Evolutionary conservation across 495 filamentous ascomycete species (phyloP).

Genomic region (Aspergillus asperescens): DNA sequence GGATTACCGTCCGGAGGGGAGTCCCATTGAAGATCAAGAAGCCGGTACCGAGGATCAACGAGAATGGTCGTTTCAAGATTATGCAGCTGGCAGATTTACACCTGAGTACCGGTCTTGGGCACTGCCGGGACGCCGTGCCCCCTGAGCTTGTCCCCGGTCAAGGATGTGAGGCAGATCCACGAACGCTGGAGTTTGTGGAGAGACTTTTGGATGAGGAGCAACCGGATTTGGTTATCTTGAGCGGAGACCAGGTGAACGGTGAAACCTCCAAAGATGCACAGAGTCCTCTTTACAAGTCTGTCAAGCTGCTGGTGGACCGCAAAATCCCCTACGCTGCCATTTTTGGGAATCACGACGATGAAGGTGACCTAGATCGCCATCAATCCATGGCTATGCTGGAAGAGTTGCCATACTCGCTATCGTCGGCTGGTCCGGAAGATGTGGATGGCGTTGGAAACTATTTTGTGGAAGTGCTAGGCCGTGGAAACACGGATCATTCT

Average conservation of each 20-base stretch:
- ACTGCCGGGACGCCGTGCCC: conserved; percentile 79
- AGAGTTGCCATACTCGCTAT: conserved; percentile 82
- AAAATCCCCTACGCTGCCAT: conserved; percentile 91
- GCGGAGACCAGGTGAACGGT: conserved; percentile 92
- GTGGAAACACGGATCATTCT: conserved; percentile 71
- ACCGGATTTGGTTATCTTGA: conserved; percentile 84
- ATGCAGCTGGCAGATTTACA: conserved; percentile 92
- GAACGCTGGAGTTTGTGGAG: conserved; percentile 84
- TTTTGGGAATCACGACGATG: conserved; percentile 97
- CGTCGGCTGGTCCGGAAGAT: conserved; percentile 69
- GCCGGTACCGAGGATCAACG: conserved; percentile 67
- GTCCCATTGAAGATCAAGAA: conserved; percentile 52
- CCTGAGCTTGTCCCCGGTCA: conserved; percentile 57
- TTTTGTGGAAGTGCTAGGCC: conserved; percentile 81
- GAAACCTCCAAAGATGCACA: conserved; percentile 90
- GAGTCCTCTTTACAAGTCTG: conserved; percentile 89
- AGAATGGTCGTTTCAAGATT: conserved; percentile 95
- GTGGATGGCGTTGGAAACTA: conserved; percentile 94
- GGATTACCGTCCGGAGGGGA: conserved; percentile 73
- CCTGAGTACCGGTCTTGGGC: conserved; percentile 79
- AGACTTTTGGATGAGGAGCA: conserved; percentile 82
- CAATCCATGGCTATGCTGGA: conserved; percentile 81
- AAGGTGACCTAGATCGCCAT: conserved; percentile 69
- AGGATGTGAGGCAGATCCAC: conserved; percentile 82
- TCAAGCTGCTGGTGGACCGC: conserved; percentile 75